Evolutionary conservation across 1,139 yeast species (phyloP).

Genomic region (Kodamaea fungicola): DNA sequence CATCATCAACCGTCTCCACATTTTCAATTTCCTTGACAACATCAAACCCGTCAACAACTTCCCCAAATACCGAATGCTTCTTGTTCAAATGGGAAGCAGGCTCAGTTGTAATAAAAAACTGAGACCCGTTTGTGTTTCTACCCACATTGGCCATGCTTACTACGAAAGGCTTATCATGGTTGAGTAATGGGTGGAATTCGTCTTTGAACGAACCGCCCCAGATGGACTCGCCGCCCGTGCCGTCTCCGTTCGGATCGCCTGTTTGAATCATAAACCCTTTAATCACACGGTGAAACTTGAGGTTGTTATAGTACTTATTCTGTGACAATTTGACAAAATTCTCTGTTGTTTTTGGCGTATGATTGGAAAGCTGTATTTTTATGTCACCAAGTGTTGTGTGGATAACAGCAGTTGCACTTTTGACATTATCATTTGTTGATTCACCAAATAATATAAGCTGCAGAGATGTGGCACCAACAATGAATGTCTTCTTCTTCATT

Average conservation of each 20-base stretch:
- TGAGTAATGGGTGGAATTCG: slow-evolving; percentile 36
- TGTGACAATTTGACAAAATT: slow-evolving; percentile 38
- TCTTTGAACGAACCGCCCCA: slow-evolving; percentile 45
- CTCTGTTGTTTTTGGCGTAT: slow-evolving; percentile 42
- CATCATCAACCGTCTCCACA: slow-evolving; percentile 22
- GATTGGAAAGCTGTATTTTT: slow-evolving; percentile 28
- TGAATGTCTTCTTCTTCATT: slow-evolving; percentile 25
- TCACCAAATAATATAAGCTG: background rate
- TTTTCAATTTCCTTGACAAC: slow-evolving; percentile 23
- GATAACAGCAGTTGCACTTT: slow-evolving; percentile 15
- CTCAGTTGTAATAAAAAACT: slow-evolving; percentile 31
- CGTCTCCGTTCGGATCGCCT: slow-evolving; percentile 51
- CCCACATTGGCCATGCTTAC: slow-evolving; percentile 46
- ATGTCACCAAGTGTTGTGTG: slow-evolving; percentile 50
- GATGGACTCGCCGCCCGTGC: slow-evolving; percentile 46
- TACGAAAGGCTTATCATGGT: slow-evolving; percentile 39
- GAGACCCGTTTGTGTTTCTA: slow-evolving; percentile 28
- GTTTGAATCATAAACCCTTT: slow-evolving; percentile 51
- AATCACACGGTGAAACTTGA: slow-evolving; percentile 47
- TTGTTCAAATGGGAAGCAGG: slow-evolving; percentile 24
- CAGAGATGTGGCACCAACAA: slow-evolving; percentile 27
- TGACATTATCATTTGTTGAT: background rate
- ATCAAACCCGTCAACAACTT: slow-evolving; percentile 26
- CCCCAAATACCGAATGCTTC: slow-evolving; percentile 30
- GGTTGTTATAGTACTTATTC: slow-evolving; percentile 36